A percentile compares a stretch with the other conserved stretches of the same genome.
Conservation (phyloP, 345 rosid genomes). For the Laguncularia racemosa region DNA sequence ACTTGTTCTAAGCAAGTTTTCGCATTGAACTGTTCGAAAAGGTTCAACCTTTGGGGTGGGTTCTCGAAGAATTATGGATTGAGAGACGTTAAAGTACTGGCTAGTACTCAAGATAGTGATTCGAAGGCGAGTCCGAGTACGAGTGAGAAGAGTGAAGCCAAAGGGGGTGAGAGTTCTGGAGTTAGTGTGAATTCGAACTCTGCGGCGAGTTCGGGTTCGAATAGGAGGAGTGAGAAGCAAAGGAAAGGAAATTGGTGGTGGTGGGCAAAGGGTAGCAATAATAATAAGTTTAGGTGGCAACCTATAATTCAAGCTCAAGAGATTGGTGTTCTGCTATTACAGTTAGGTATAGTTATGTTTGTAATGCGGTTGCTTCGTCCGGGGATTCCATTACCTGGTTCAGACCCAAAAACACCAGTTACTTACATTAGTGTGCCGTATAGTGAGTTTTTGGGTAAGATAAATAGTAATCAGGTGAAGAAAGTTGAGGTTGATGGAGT, state of each 20-base stretch:
- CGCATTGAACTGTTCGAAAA: neutral
- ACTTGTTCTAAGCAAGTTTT: neutral
- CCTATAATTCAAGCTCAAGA: slow-evolving; percentile 74
- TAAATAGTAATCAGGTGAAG: slow-evolving; percentile 56
- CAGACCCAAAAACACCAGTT: slow-evolving; percentile 67
- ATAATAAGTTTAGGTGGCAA: slow-evolving; percentile 60
- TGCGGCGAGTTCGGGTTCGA: slow-evolving; percentile 24
- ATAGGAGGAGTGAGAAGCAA: slow-evolving; percentile 46
- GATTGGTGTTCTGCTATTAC: slow-evolving; percentile 68
- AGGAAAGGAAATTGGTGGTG: slow-evolving; percentile 47
- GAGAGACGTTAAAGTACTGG: slow-evolving; percentile 29
- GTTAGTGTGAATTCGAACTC: slow-evolving; percentile 18
- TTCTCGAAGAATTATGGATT: slow-evolving; percentile 23
- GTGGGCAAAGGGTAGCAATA: slow-evolving; percentile 51
- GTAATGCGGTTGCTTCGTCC: slow-evolving; percentile 84
- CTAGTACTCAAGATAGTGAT: slow-evolving; percentile 69
- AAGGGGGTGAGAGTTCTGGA: slow-evolving; percentile 31
- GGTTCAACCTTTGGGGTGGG: slow-evolving; percentile 24
- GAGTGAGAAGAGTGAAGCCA: slow-evolving; percentile 17
- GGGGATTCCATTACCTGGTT: slow-evolving; percentile 76
- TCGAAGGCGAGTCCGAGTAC: slow-evolving; percentile 14
- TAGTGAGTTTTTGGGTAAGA: slow-evolving; percentile 76
- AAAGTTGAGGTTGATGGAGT: slow-evolving; percentile 92
- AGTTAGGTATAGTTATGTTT: slow-evolving; percentile 69
- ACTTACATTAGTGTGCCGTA: slow-evolving; percentile 68